Percentiles rank a stretch among this genome's conserved stretches.
These are phyloP conservation scores for Tuber borchii DNA, from an alignment of 495 filamentous ascomycete genomes.

Conservation along the genomic window DNA sequence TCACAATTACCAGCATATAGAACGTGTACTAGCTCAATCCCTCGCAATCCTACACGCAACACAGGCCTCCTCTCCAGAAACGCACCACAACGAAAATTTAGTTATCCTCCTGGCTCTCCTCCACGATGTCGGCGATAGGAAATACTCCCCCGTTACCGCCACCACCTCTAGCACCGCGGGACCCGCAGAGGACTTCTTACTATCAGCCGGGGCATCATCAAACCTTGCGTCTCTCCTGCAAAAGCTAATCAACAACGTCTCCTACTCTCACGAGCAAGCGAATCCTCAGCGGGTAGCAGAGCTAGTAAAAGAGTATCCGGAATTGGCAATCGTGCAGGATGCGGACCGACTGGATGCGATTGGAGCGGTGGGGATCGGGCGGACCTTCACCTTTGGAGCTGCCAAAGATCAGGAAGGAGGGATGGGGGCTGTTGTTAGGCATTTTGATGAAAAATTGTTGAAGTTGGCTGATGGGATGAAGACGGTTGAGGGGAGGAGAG, in stretches of 20 bases:
- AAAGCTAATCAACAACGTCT: conserved; percentile 63
- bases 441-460: conserved; percentile 75
- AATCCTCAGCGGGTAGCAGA: conserved; percentile 50
- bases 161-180: conserved; percentile 11
- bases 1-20: conserved; percentile 77
- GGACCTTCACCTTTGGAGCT: conserved; percentile 70
- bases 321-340: conserved; percentile 81
- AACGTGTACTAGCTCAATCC: conserved; percentile 69
- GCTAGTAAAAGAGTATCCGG: conserved; percentile 56
- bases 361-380: conserved; percentile 72
- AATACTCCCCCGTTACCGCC: conserved; percentile 54
- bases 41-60: conserved; percentile 50
- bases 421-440: conserved; percentile 60
- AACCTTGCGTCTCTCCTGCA: conserved; percentile 60
- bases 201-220: conserved; percentile 50
- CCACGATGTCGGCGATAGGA: conserved; percentile 82
- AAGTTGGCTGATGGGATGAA: conserved; percentile 75
- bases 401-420: conserved; percentile 49
- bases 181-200: conserved; percentile 52
- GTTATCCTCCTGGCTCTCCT: conserved; percentile 69
- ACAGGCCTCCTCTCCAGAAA: conserved; percentile 32
- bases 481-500: conserved; percentile 60
- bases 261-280: conserved; percentile 66
- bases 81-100: conserved; percentile 49
- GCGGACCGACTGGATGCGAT: conserved; percentile 85